phyloP scores from a whole-genome alignment of 225 moss, liverwort and hornwort genomes.

The Polytrichum formosum region DNA sequence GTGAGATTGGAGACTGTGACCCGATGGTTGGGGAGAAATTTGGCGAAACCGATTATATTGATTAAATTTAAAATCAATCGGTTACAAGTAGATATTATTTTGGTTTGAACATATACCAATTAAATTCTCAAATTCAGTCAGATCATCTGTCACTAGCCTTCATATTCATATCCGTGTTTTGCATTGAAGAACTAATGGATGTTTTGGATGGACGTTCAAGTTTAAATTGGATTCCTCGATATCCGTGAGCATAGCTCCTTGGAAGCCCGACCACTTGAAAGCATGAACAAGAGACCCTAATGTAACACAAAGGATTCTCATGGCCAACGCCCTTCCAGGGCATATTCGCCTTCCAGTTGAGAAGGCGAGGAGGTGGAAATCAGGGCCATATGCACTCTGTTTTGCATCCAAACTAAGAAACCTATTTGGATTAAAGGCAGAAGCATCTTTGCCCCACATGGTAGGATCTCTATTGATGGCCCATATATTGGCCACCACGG shows the following conservation, averaged over 20 bases:
- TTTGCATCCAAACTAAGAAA: slow-evolving; percentile 8
- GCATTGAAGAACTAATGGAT: slow-evolving; percentile 11
- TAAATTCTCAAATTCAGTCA: no score
- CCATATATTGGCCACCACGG: slow-evolving; percentile 28
- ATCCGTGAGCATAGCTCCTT: slow-evolving; percentile 1
- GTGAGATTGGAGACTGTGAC: no score
- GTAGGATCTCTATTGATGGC: slow-evolving; percentile 32
- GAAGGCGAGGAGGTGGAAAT: slow-evolving; percentile 22
- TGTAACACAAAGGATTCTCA: slow-evolving; percentile 12
- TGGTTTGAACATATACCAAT: no score
- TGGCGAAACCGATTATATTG: no score
- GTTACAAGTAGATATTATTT: no score
- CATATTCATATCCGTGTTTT: no score
- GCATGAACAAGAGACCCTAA: slow-evolving; percentile 21
- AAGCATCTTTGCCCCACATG: slow-evolving; percentile 27
- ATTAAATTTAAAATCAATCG: no score
- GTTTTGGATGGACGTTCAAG: slow-evolving; percentile 17
- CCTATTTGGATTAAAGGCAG: slow-evolving; percentile 26
- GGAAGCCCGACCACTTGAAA: slow-evolving; percentile 16
- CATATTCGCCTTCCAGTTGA: slow-evolving; percentile 31
- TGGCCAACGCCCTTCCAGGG: slow-evolving; percentile 30
- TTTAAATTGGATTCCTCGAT: slow-evolving; percentile 8
- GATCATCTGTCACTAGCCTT: no score
- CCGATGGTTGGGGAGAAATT: no score
- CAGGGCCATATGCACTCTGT: slow-evolving; percentile 4